Percentiles rank a stretch among this genome's conserved stretches.
Conservation (phyloP, 192 early-diverging fungal species). For the Paraglomus brasilianum region DNA sequence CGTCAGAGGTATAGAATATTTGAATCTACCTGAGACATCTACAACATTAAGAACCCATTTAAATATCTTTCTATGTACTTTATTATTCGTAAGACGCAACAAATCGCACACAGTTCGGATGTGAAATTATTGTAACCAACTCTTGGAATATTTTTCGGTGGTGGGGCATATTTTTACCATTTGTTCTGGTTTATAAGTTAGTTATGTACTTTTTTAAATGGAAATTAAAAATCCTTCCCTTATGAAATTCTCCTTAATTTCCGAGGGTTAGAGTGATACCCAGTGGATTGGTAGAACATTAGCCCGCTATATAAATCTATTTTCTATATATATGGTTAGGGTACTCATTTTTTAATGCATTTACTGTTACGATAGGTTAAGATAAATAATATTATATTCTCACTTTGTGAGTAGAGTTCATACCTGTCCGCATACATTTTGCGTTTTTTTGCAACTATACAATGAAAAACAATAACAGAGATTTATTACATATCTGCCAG, state of each 20-base stretch:
- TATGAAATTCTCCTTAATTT: slow-evolving; percentile 1
- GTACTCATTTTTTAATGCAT: no score
- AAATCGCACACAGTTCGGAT: slow-evolving; percentile 14
- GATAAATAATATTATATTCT: no score
- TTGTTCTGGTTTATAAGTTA: background rate
- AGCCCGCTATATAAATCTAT: no score
- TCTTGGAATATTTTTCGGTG: slow-evolving; percentile 5
- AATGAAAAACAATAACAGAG: no score
- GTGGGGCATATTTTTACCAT: slow-evolving; percentile 1
- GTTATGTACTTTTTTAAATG: slow-evolving; percentile 11
- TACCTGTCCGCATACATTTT: no score
- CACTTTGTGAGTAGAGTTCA: no score
- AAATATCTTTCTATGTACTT: background rate
- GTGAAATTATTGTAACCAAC: background rate
- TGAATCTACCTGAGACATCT: slow-evolving; percentile 3
- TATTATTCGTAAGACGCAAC: background rate
- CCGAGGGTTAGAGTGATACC: background rate
- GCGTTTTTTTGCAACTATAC: no score
- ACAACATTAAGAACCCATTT: slow-evolving; percentile 7
- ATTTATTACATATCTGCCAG: no score
- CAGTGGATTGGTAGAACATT: no score
- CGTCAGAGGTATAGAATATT: background rate
- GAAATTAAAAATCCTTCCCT: background rate
- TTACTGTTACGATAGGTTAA: no score
- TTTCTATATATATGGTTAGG: no score